phyloP scores from a whole-genome alignment of 768 basidiomycete species.

The Trametes punicea region DNA sequence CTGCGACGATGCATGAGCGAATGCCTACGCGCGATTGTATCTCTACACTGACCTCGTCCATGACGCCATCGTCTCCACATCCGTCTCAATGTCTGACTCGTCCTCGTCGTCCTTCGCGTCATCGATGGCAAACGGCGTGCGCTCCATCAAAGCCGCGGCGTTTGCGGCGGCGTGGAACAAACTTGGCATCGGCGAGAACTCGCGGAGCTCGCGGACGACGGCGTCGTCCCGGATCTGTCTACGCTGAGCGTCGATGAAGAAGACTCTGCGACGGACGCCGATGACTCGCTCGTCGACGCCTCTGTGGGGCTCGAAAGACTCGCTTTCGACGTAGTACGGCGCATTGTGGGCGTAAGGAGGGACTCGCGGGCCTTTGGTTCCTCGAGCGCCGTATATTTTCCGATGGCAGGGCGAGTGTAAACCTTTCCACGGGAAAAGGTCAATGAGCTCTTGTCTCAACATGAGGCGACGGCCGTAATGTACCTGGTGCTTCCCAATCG shows the following conservation, averaged over 20 bases:
- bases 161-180: conserved; percentile 75
- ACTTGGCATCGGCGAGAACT: conserved; percentile 51
- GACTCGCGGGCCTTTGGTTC: conserved; percentile 90
- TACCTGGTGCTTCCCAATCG: conserved; percentile 90
- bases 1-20: conserved; percentile 31
- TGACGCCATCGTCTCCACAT: conserved; percentile 68
- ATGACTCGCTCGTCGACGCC: conserved; percentile 26
- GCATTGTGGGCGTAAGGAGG: conserved; percentile 69
- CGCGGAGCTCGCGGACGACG: conserved; percentile 24
- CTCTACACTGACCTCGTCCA: conserved; percentile 81
- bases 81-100: conserved; percentile 47
- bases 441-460: neutral
- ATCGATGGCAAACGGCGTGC: conserved; percentile 96
- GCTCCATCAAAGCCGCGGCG: conserved; percentile 76
- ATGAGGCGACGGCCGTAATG: conserved; percentile 15
- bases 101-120: conserved; percentile 86
- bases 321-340: conserved; percentile 53
- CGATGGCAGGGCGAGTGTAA: conserved; percentile 77
- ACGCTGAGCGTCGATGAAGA: conserved; percentile 51
- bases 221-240: conserved; percentile 32
- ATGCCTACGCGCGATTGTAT: neutral
- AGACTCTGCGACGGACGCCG: conserved; percentile 20
- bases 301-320: conserved; percentile 38
- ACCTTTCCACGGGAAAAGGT: conserved; percentile 40
- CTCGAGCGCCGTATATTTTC: conserved; percentile 76